Percentiles rank a stretch among this genome's conserved stretches.
Evolutionary conservation across 179 eudicot genomes (phyloP).

Genomic region (Spergularia azorica): DNA sequence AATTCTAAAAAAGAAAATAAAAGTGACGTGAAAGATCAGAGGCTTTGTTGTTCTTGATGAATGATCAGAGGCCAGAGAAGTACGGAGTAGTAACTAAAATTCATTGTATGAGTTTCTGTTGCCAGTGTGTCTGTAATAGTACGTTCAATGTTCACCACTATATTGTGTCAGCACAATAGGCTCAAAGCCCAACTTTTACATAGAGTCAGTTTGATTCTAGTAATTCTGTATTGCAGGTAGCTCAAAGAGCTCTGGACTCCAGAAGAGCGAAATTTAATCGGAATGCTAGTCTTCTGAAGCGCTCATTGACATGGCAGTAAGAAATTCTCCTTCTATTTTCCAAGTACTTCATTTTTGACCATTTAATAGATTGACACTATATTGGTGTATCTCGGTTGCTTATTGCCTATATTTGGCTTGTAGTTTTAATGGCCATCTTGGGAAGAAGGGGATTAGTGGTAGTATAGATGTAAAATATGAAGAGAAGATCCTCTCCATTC

Average conservation of each 20-base stretch:
- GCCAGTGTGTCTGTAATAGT: background rate
- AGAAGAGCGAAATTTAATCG: constrained; percentile 66
- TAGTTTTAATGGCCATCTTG: constrained; percentile 89
- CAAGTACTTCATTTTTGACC: background rate
- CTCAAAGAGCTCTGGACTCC: constrained; percentile 55
- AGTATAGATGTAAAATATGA: constrained; percentile 63
- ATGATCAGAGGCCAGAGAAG: background rate
- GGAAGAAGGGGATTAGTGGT: constrained; percentile 93
- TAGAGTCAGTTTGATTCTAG: background rate
- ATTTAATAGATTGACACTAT: background rate
- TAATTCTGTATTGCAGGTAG: constrained; percentile 46
- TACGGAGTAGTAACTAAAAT: background rate
- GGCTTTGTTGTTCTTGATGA: background rate
- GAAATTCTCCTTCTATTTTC: constrained; percentile 22
- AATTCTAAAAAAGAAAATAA: background rate
- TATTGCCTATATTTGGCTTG: background rate
- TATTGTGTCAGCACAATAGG: background rate
- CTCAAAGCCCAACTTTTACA: background rate
- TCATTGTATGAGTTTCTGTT: background rate
- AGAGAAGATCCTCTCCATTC: constrained; percentile 72
- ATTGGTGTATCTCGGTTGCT: background rate
- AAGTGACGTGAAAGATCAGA: background rate
- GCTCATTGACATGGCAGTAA: constrained; percentile 89
- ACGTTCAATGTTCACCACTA: background rate
- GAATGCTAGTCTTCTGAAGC: constrained; percentile 67